Evolutionary conservation across 2,329 filamentous ascomycete species (phyloP).

Genomic region (Neonectria sp.): DNA sequence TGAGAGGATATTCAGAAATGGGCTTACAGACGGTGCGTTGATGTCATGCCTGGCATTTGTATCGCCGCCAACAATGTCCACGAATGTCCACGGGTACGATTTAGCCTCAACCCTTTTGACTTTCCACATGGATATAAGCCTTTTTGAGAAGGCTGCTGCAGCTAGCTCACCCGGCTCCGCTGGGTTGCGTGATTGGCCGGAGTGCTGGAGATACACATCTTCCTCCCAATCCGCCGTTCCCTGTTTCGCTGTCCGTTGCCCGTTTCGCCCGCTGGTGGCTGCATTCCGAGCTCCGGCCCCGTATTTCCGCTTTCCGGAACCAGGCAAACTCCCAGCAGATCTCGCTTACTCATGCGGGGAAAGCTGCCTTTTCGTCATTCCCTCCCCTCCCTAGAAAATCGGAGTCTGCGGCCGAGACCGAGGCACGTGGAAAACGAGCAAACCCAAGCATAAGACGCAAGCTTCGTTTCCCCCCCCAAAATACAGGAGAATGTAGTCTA

Average conservation of each 20-base stretch:
- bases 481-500: constrained; percentile 20
- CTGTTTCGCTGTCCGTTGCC: constrained; percentile 20
- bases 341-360: constrained; percentile 31
- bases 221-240: neutral
- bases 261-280: constrained; percentile 2
- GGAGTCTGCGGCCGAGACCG: constrained; percentile 23
- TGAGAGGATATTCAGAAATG: too few species aligned
- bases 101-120: too few species aligned
- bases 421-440: constrained; percentile 28
- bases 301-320: constrained; percentile 24
- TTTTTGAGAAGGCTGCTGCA: too few species aligned
- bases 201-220: too few species aligned
- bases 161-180: too few species aligned
- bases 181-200: too few species aligned
- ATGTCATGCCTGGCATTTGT: too few species aligned
- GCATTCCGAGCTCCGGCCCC: neutral
- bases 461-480: neutral
- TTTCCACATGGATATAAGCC: too few species aligned
- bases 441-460: constrained; percentile 21
- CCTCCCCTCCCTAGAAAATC: constrained; percentile 13
- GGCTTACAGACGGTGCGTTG: too few species aligned
- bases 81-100: too few species aligned
- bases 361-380: constrained; percentile 19
- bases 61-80: too few species aligned
- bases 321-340: constrained; percentile 4